These are phyloP conservation scores for Barnettozyma populi DNA, from an alignment of 805 yeast genomes.

Conservation along the genomic window DNA sequence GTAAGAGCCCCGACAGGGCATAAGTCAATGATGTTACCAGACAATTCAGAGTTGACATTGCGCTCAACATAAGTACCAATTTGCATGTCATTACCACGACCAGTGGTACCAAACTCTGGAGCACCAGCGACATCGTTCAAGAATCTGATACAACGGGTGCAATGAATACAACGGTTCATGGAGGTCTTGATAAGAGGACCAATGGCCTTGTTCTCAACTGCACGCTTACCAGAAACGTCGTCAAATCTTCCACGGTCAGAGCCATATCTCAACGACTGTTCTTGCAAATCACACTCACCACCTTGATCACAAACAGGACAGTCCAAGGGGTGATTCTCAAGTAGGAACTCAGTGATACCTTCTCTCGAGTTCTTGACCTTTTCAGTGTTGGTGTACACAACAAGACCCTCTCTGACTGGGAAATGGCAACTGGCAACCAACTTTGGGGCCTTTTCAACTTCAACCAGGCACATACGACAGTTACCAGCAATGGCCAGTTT, in stretches of 20 bases:
- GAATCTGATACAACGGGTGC: conserved; percentile 87
- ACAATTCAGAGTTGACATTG: conserved; percentile 76
- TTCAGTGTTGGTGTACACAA: conserved; percentile 71
- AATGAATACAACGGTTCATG: conserved; percentile 89
- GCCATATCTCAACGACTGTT: conserved; percentile 79
- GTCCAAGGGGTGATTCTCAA: conserved; percentile 87
- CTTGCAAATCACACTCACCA: conserved; percentile 91
- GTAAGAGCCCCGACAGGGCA: conserved; percentile 94
- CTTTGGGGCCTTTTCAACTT: conserved; percentile 84
- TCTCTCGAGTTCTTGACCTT: conserved; percentile 80
- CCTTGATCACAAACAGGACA: conserved; percentile 94
- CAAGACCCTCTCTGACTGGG: conserved; percentile 91
- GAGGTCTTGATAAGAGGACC: conserved; percentile 88
- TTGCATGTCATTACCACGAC: conserved; percentile 90
- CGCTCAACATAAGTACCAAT: conserved; percentile 86
- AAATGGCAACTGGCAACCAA: conserved; percentile 87
- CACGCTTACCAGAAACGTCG: conserved; percentile 80
- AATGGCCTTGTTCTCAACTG: conserved; percentile 84
- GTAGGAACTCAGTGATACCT: conserved; percentile 84
- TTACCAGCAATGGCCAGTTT: conserved; percentile 88
- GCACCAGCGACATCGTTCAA: conserved; percentile 91
- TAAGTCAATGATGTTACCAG: conserved; percentile 81
- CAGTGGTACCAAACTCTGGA: conserved; percentile 82
- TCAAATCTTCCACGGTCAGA: conserved; percentile 80
- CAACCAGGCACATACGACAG: conserved; percentile 91